Base-by-base conservation (phyloP, 345 rosid genomes). In the Citrus hindsii region DNA sequence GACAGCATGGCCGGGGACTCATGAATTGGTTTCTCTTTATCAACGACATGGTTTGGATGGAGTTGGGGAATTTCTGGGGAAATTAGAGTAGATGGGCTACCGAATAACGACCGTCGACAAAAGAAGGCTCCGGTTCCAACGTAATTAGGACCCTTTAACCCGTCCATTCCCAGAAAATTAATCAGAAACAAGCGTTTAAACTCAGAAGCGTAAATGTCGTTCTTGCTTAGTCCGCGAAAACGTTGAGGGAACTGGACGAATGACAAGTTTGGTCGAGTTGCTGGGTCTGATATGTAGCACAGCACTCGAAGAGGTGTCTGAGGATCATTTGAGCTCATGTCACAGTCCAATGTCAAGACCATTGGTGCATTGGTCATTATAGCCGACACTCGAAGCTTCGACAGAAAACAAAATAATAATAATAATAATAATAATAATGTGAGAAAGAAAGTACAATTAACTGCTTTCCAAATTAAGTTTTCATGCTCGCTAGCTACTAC, bases 261-360 rank as follows among this genome's bases (percentile, higher is more conserved):
- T 0, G 85, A 91, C 16, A 82, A 59, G 5, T 63, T 37, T 4
- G 88, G 67, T 4, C 53, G 69, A 8, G 74, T 67, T 16, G 58
- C 60, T 1, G 90, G 88, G 21, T 95, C 92, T 1, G 71, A 79
- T 0, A 88, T 46, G 75, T 93, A 90, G 56, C 98, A 92, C 21
- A 93, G 58, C 19, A 79, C 85, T 25, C 89, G 88, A 6, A 63
- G 76, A 37, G 86, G 88, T 2, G 97, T 84, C 30, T 28, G 63
- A 0, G 98, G 94, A 73, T 93, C 89, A 77, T 92, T 95, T 0
- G 98, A 93, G 76, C 85, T 79, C 89, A 87, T 92, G 85, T 95
- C 99, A 72, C 99, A 92, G 21, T 95, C 99, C 42, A 90, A 76
- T 22, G 94, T 89, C 80, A 93, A 79, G 55, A 93, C 74, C 40